Percentiles rank a stretch among this genome's conserved stretches.
Conservation (phyloP, 2,329 filamentous ascomycete species). For the Lecanosticta acicola region DNA sequence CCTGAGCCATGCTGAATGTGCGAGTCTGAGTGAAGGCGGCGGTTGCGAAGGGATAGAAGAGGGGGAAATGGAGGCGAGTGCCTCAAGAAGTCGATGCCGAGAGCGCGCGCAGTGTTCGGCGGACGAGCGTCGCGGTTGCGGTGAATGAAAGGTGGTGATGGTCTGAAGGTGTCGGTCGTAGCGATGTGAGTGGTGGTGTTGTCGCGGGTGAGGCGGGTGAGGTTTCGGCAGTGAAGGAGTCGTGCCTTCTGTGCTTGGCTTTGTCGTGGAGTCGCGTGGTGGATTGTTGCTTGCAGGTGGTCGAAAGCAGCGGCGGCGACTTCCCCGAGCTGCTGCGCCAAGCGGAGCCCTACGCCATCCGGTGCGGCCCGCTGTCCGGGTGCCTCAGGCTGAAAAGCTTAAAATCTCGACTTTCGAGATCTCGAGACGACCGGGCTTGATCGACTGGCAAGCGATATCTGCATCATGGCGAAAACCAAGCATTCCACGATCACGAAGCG, state of each 20-base stretch:
- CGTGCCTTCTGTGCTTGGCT: neutral
- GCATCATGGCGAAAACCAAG: conserved; percentile 17
- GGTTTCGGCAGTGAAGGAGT: neutral
- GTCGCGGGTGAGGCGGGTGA: neutral
- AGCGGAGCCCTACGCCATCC: neutral
- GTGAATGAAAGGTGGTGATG: neutral
- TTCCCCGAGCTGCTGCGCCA: no score
- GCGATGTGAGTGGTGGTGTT: neutral
- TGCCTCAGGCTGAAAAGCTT: neutral
- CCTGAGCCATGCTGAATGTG: neutral
- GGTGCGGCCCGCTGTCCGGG: neutral
- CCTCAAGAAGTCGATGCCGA: neutral
- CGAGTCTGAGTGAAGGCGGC: neutral
- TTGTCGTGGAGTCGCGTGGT: no score
- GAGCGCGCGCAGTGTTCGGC: neutral
- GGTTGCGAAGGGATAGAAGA: no score
- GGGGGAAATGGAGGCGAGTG: neutral
- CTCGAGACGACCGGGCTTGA: no score
- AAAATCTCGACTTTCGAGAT: neutral
- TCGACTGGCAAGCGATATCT: neutral
- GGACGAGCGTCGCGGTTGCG: neutral
- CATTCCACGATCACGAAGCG: conserved; percentile 6
- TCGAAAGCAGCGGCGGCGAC: no score
- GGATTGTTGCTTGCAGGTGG: no score
- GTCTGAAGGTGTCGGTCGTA: neutral